These are phyloP conservation scores for Scortechinia acanthostroma DNA, from an alignment of 2,329 filamentous ascomycete genomes.

Conservation along the genomic window DNA sequence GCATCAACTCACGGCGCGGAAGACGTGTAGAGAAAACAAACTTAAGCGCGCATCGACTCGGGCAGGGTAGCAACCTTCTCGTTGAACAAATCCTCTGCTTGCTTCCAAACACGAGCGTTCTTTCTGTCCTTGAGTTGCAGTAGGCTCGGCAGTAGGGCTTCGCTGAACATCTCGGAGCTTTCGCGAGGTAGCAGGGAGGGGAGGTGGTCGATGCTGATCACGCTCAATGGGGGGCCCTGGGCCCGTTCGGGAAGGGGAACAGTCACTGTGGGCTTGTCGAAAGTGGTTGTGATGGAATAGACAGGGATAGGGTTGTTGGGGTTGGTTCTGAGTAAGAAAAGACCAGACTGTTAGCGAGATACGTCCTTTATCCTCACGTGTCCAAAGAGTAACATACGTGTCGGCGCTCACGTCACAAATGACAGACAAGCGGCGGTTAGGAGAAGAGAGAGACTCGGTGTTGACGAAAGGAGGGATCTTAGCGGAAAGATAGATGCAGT, in stretches of 20 bases:
- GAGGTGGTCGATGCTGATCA: slow-evolving; percentile 84
- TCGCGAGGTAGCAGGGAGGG: slow-evolving; percentile 79
- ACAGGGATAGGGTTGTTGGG: slow-evolving; percentile 51
- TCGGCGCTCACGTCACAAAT: slow-evolving; percentile 76
- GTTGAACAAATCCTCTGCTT: slow-evolving; percentile 77
- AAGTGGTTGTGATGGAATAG: slow-evolving; percentile 79
- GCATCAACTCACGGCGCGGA: too few species aligned
- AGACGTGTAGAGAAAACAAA: too few species aligned
- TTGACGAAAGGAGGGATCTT: slow-evolving; percentile 79
- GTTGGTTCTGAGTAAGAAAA: neutral
- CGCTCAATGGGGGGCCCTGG: slow-evolving; percentile 53
- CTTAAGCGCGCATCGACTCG: slow-evolving; percentile 16
- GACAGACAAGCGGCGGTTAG: slow-evolving; percentile 69
- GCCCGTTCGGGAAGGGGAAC: slow-evolving; percentile 50
- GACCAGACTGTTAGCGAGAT: neutral
- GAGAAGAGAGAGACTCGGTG: slow-evolving; percentile 55
- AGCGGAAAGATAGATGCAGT: slow-evolving; percentile 79
- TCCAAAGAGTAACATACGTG: slow-evolving; percentile 6
- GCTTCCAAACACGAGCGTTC: slow-evolving; percentile 71
- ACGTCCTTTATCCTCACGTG: too few species aligned
- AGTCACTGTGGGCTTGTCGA: slow-evolving; percentile 77
- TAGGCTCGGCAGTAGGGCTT: slow-evolving; percentile 70
- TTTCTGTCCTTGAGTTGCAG: slow-evolving; percentile 70
- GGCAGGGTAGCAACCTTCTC: slow-evolving; percentile 73
- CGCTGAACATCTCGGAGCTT: slow-evolving; percentile 77